Base-by-base conservation (phyloP, 495 filamentous ascomycete species). In the Schizothecium vesticola region DNA sequence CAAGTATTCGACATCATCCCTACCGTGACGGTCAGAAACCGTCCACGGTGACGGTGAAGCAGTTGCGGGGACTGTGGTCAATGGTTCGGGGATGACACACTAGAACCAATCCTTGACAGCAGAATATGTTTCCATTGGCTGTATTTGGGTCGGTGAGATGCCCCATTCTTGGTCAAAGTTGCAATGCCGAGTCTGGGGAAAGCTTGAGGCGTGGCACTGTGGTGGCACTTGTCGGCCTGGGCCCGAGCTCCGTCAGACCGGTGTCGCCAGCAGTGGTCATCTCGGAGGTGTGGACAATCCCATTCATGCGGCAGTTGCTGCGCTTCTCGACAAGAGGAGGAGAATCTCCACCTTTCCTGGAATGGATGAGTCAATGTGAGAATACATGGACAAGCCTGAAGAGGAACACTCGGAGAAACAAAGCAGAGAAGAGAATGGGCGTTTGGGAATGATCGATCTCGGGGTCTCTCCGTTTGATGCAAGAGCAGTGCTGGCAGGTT, bases 61-160 rank as follows among this genome's bases (percentile, higher is more conserved):
- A 23, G 26, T 59, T 26, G 22, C 65, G 11, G 31, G 65, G 12
- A 66, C 22, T 59, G 64, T 66, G 64, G 59, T 56, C 64, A 66
- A 61, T 60, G 65, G 43, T 57, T 66, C 19, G 43, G 36, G 43
- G 19, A 51, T 51, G 43, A 51, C 43, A 51, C 43, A 51, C 43
- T 6, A n/a, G 43, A n/a, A 51, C 16, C 6, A 51, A 51, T 51
- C 43, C 43, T 51, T 51, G 43, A 51, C 43, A 51, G 43, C 43
- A 51, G 43, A n/a, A 51, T 51, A 51, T 19, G 19, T 51, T 51
- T 51, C 43, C 43, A 51, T 51, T 51, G 43, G 43, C n/a, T 51
- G 43, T 51, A n/a, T 51, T 10, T 12, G 43, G 43, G 43, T 16
- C 43, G 7, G 43, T n/a, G 43, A 33, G 31, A 51, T 51, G 43